Evolutionary conservation across 495 filamentous ascomycete genomes (phyloP), one percentile per base, ranked within the genome.

Genomic region (Penicillium waksmanii): DNA sequence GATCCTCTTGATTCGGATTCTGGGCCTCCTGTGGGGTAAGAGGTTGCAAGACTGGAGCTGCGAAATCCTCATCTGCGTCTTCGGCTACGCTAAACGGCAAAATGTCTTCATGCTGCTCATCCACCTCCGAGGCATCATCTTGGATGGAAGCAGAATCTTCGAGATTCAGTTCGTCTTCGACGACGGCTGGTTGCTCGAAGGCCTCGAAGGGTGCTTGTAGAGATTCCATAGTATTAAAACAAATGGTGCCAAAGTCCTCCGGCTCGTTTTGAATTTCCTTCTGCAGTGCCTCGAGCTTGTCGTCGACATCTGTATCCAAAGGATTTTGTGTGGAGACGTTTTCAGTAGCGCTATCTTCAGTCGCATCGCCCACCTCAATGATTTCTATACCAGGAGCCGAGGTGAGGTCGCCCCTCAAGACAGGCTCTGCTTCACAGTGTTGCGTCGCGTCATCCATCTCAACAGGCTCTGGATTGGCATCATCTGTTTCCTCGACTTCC

Each of bases 221-320:
- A 10, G 58, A 59, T 48, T 68, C 67, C 58, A 69, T 69, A 0
- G 58, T 58, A 36, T 63, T 66, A 46, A 69, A 67, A 48, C 67
- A 69, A 34, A 69, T 25, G 5, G 67, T 67, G 13, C 58, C 67
- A 18, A 55, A 59, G 12, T 72, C 70, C 4, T 66, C 63, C 0
- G 64, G 64, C 19, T 66, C 68, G 10, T 19, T 51, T 0, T 55
- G 58, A 53, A 60, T 53, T 23, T 67, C 57, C 9, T 64, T 59
- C 34, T 65, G 23, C 1, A 60, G 17, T 3, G 53, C 42, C 27
- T 59, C 53, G 0, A 58, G 11, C 25, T 64, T 34, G 23, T 58
- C 57, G 15, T 72, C 64, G 12, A 58, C 23, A 23, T 42, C 57
- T 49, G 31, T 11, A 3, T 57, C 49, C 5, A 21, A 48, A 48